Base-by-base conservation (phyloP, 1,139 yeast species). In the Geotrichum candidum region DNA sequence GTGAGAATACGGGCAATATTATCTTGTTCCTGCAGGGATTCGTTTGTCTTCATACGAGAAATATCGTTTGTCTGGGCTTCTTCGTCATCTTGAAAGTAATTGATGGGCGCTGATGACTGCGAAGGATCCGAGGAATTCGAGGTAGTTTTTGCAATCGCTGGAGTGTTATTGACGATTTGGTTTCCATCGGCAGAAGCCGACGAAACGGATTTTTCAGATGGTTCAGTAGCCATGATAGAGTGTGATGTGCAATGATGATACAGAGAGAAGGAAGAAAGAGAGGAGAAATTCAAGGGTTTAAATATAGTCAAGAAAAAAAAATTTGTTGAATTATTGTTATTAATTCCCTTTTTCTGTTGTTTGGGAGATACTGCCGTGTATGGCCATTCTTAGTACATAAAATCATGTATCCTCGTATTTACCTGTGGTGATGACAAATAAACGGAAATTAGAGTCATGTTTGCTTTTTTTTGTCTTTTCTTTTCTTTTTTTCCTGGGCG, bases 21-120 rank as follows among this genome's bases (percentile, higher is more conserved):
- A 51, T 63, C 61, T 46, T 64, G 65, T 35, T 64, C 66, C 7
- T 51, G 57, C 15, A 61, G 35, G n/a, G 62, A 60, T 31, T 60
- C 60, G 13, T 18, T 46, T 9, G 57, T 59, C 18, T 54, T 15
- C 35, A 18, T 22, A 31, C 57, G 45, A 46, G 18, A 13, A 52
- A 51, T 18, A 18, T 50, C 56, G 51, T 45, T 23, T 46, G 23
- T 38, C 31, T 45, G 54, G 25, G 57, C 35, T 25, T 48, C 61
- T 18, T 31, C 46, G 27, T 58, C 61, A 27, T 58, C 45, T 18
- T 41, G 35, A 35, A 50, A 51, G 41, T 58, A 46, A n/a, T 54
- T 27, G 10, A 41, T 22, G 57, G 57, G 29, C 11, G 18, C 7
- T 18, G 13, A 10, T 54, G 51, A 18, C 31, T 27, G 33, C 23